These are phyloP conservation scores for Kwoniella sp. DNA, from an alignment of 768 basidiomycete species.

Conservation along the genomic window DNA sequence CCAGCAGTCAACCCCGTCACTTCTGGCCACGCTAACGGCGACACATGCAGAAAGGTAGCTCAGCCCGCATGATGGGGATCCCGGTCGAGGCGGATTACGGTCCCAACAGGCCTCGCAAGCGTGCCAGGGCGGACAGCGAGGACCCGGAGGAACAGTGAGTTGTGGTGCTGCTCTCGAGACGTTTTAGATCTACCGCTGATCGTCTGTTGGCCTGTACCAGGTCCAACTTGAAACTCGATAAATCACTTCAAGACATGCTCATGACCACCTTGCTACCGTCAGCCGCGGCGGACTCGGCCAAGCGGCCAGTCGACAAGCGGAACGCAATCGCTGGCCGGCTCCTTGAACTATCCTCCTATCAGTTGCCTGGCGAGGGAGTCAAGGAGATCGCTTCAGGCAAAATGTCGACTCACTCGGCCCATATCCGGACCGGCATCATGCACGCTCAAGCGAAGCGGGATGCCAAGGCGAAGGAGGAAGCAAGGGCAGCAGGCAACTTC, in stretches of 20 bases:
- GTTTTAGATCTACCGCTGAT: neutral
- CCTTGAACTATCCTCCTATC: constrained; percentile 35
- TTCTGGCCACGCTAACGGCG: neutral
- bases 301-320: constrained; percentile 43
- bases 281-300: constrained; percentile 15
- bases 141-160: constrained; percentile 42
- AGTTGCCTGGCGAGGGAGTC: constrained; percentile 42
- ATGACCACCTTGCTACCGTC: constrained; percentile 43
- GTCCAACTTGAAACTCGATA: constrained; percentile 47
- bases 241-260: constrained; percentile 47
- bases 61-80: constrained; percentile 46
- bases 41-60: constrained; percentile 42
- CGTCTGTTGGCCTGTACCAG: constrained; percentile 9
- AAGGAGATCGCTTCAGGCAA: constrained; percentile 12
- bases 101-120: constrained; percentile 17
- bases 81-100: constrained; percentile 13
- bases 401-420: constrained; percentile 35
- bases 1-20: neutral
- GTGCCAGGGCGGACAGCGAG: constrained; percentile 12
- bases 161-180: neutral
- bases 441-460: constrained; percentile 31
- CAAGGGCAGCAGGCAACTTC: constrained; percentile 36
- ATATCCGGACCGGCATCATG: constrained; percentile 44
- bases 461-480: constrained; percentile 31
- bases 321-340: constrained; percentile 38